Evolutionary conservation across 2,329 filamentous ascomycete species (phyloP).

Genomic region (Phoma sp.): DNA sequence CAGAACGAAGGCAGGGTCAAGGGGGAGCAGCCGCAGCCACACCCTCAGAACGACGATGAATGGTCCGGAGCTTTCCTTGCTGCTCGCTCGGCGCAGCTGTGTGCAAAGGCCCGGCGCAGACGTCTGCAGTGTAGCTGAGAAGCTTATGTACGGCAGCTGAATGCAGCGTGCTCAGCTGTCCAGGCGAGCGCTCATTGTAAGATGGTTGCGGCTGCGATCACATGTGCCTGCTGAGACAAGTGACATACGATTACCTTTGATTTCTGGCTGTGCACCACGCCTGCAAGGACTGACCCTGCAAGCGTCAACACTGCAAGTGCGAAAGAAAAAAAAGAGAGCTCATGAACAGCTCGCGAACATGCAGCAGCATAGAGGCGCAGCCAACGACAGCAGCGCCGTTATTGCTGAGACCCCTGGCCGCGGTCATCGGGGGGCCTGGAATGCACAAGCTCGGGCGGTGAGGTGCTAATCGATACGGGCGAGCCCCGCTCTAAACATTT

Average conservation of each 20-base stretch:
- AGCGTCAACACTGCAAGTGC: neutral
- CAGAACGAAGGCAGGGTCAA: constrained; percentile 3
- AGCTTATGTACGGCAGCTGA: constrained; percentile 5
- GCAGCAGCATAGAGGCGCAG: neutral
- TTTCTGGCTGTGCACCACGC: neutral
- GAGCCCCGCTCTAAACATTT: constrained; percentile 9
- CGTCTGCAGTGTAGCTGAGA: constrained; percentile 2
- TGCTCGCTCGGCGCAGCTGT: constrained; percentile 3
- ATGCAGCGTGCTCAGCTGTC: constrained; percentile 13
- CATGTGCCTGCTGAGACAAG: constrained; percentile 1
- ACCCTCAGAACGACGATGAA: neutral
- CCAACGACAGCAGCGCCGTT: constrained; percentile 1
- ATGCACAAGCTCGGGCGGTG: constrained; percentile 10
- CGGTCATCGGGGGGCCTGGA: constrained; percentile 5
- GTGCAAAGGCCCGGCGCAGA: neutral
- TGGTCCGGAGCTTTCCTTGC: neutral
- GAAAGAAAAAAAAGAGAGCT: neutral
- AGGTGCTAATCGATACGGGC: constrained; percentile 9
- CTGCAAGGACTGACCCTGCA: neutral
- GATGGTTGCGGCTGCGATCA: constrained; percentile 14
- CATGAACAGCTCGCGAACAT: neutral
- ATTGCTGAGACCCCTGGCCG: neutral
- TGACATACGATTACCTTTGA: neutral
- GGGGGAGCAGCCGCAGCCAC: constrained; percentile 9
- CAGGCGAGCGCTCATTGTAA: neutral